These are phyloP conservation scores for Cercophora scortea DNA, from an alignment of 495 filamentous ascomycete genomes.

Conservation along the genomic window DNA sequence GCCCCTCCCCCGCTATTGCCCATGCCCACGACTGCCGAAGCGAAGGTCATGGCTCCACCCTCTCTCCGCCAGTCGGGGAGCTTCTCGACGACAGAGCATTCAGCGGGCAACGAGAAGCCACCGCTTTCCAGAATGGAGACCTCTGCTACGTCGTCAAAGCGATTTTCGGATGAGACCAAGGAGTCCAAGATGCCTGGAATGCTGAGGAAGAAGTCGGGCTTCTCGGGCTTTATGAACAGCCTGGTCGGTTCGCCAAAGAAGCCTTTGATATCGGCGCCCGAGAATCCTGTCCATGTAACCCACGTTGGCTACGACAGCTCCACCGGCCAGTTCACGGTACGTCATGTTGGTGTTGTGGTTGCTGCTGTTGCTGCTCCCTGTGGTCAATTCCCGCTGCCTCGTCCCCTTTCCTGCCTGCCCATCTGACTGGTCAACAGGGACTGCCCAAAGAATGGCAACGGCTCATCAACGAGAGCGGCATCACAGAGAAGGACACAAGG, in stretches of 20 bases:
- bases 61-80: constrained; percentile 73
- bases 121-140: constrained; percentile 45
- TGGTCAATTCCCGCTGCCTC: neutral
- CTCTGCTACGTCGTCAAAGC: constrained; percentile 56
- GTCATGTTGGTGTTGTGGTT: constrained; percentile 25
- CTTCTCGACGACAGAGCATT: constrained; percentile 54
- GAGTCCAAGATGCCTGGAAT: constrained; percentile 47
- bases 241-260: constrained; percentile 84
- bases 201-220: constrained; percentile 82
- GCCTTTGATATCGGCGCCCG: constrained; percentile 87
- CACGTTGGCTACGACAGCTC: constrained; percentile 96
- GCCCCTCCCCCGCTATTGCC: constrained; percentile 41
- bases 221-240: constrained; percentile 91
- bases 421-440: constrained; percentile 50
- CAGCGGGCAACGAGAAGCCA: constrained; percentile 40
- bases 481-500: constrained; percentile 91
- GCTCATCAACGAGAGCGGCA: constrained; percentile 88
- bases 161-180: constrained; percentile 78
- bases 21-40: constrained; percentile 52
- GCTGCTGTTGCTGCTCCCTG: neutral
- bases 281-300: constrained; percentile 96
- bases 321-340: constrained; percentile 92
- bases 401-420: neutral
- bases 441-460: constrained; percentile 97
- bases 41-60: constrained; percentile 39